Evolutionary conservation across 2,329 filamentous ascomycete species (phyloP).

Genomic region (Aspergillus aculeatus): DNA sequence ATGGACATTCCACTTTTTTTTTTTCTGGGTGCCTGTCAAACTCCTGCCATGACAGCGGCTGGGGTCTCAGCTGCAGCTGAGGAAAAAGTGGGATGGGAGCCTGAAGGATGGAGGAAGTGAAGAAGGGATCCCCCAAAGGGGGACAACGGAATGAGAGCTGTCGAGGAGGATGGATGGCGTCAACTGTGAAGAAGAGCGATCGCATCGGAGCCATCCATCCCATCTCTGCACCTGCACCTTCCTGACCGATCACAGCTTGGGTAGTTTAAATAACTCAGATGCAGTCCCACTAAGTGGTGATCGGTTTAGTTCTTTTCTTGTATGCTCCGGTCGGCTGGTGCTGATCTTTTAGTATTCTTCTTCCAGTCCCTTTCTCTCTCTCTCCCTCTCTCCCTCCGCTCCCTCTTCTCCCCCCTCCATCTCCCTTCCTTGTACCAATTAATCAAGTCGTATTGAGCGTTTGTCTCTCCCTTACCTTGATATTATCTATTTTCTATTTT

Average conservation of each 20-base stretch:
- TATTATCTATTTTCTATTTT: neutral
- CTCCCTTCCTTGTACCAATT: conserved; percentile 1
- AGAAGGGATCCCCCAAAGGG: neutral
- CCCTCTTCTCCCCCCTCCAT: neutral
- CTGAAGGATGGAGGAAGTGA: no score
- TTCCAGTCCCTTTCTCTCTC: neutral
- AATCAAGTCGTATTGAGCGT: neutral
- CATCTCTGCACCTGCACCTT: no score
- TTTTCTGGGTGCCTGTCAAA: neutral
- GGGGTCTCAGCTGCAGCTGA: no score
- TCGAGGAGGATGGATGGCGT: neutral
- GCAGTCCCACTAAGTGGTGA: neutral
- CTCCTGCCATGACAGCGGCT: neutral
- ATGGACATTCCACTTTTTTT: neutral
- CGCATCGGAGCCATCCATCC: no score
- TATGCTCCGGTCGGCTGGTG: conserved; percentile 1
- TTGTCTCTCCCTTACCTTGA: conserved; percentile 1
- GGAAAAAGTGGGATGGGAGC: no score
- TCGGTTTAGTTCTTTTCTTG: neutral
- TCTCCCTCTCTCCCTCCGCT: neutral
- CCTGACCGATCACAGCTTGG: no score
- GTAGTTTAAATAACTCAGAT: no score
- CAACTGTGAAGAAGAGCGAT: no score
- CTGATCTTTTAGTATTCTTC: no score
- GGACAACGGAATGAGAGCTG: neutral